phyloP scores from a whole-genome alignment of 2,329 filamentous ascomycete species.

The Alternaria hordeiaustralica region DNA sequence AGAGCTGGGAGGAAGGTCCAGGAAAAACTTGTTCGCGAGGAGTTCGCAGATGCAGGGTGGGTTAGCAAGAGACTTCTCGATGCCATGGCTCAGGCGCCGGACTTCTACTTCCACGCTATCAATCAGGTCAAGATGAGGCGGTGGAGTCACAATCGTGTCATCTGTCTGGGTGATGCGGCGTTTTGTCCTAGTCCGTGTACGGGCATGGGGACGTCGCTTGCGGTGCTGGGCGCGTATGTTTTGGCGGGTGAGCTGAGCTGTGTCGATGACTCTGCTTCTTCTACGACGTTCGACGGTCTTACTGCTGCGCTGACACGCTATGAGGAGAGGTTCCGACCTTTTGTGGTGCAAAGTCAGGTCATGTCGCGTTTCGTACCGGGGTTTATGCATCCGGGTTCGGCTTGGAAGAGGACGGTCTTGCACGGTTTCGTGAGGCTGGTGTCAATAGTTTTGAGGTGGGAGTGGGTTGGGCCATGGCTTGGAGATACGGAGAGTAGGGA shows the following conservation, averaged over 20 bases:
- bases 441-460: neutral
- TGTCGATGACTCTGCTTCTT: neutral
- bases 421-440: neutral
- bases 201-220: constrained; percentile 49
- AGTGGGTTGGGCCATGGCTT: neutral
- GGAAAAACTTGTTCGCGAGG: neutral
- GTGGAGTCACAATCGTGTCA: constrained; percentile 45
- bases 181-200: constrained; percentile 58
- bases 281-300: neutral
- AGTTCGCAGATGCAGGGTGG: neutral
- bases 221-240: constrained; percentile 49
- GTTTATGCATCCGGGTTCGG: neutral
- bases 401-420: neutral
- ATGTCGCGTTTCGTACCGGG: neutral
- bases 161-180: constrained; percentile 62
- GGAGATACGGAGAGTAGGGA: neutral
- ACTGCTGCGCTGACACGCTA: neutral
- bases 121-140: neutral
- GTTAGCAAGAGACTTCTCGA: neutral
- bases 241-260: constrained; percentile 43
- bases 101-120: neutral
- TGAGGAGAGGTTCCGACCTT: neutral
- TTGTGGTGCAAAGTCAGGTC: neutral
- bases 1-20: neutral
- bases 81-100: neutral